phyloP scores from a whole-genome alignment of 2,329 filamentous ascomycete species.

The Fusarium pilosicola region DNA sequence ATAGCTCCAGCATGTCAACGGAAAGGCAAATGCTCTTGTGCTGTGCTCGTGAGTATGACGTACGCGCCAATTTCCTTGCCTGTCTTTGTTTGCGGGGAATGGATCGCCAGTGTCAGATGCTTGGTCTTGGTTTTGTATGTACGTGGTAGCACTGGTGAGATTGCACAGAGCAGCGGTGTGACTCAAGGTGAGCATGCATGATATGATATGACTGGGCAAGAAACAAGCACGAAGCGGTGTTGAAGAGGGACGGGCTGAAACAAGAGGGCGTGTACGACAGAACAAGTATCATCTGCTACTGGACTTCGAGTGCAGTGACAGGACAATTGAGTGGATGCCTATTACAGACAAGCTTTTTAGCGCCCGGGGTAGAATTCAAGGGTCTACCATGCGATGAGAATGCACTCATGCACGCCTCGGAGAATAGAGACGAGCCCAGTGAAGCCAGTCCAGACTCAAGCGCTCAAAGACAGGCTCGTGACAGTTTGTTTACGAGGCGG shows the following conservation, averaged over 20 bases:
- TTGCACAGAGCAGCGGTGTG: not conserved
- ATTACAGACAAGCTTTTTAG: conserved; percentile 32
- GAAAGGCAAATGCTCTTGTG: not conserved
- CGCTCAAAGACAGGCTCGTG: not conserved
- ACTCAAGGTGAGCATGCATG: not conserved
- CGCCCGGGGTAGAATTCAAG: not conserved
- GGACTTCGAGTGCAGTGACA: fast-evolving
- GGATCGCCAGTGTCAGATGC: not conserved
- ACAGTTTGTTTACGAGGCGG: not conserved
- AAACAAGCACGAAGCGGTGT: not conserved
- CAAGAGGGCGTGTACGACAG: not conserved
- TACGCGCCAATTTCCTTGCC: conserved; percentile 1
- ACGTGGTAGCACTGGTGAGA: not conserved
- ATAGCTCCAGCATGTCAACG: not conserved
- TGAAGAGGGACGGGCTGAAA: not conserved
- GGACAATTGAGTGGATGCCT: not conserved
- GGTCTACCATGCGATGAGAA: not conserved
- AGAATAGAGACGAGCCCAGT: not conserved
- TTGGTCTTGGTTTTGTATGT: no score
- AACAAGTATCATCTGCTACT: not conserved
- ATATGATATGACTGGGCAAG: not conserved
- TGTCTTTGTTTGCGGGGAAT: not conserved
- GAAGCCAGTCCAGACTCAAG: no score
- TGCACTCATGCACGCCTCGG: not conserved
- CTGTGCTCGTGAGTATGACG: not conserved